Evolutionary conservation across 2,329 filamentous ascomycete species (phyloP).

Genomic region (Pseudopithomyces maydicus): DNA sequence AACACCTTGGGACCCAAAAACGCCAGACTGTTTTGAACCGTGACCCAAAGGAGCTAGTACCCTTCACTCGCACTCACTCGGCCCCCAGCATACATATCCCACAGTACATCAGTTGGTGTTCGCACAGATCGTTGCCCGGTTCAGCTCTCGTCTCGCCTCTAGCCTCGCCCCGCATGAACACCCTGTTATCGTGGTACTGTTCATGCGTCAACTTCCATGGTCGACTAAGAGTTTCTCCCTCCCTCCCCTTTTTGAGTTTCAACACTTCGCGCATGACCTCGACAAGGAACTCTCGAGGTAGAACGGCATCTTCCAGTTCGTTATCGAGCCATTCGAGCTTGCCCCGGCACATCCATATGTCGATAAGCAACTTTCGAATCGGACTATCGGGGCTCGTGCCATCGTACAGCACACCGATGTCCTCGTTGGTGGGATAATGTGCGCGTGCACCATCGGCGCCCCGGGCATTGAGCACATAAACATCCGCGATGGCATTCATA

Average conservation of each 20-base stretch:
- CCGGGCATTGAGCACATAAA: slow-evolving; percentile 20
- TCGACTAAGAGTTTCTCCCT: slow-evolving; percentile 10
- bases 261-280: slow-evolving; percentile 12
- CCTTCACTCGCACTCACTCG: neutral
- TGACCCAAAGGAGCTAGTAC: neutral
- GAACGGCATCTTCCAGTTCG: slow-evolving; percentile 7
- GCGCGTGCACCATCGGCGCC: slow-evolving; percentile 7
- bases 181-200: slow-evolving; percentile 15
- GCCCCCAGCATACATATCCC: neutral
- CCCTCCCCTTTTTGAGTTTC: slow-evolving; percentile 1
- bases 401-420: slow-evolving; percentile 22
- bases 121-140: neutral
- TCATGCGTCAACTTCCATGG: slow-evolving; percentile 18
- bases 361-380: slow-evolving; percentile 21
- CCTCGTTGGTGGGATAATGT: slow-evolving; percentile 17
- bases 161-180: neutral
- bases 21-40: neutral
- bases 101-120: neutral
- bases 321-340: slow-evolving; percentile 22
- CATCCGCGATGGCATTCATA: slow-evolving; percentile 22
- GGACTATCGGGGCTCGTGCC: slow-evolving; percentile 19
- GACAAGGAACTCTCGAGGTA: slow-evolving; percentile 14
- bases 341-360: slow-evolving; percentile 24
- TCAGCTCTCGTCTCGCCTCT: neutral
- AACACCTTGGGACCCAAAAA: too few relatives aligned